phyloP scores from a whole-genome alignment of 352 stramenopile genomes.

The Phytophthora pisi region DNA sequence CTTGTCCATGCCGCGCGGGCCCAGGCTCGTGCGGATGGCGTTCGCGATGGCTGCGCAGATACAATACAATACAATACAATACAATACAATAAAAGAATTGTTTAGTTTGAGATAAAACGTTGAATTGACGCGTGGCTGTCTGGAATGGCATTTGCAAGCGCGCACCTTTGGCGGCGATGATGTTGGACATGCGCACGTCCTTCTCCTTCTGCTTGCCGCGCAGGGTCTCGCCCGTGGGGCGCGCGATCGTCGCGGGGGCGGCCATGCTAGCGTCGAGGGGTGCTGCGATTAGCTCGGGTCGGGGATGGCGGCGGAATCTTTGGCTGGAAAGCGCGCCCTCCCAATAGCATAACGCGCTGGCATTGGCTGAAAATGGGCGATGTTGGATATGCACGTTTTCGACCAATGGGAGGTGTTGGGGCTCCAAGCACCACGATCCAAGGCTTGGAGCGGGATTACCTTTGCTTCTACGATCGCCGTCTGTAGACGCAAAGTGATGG shows the following conservation, averaged over 20 bases:
- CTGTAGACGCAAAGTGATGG: background rate
- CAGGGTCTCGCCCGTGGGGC: conserved; percentile 76
- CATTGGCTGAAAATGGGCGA: background rate
- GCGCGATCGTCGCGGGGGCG: conserved; percentile 59
- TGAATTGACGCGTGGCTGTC: no score
- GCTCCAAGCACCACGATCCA: background rate
- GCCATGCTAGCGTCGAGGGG: conserved; percentile 20
- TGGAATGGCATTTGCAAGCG: background rate
- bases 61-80: no score
- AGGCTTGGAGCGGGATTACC: background rate
- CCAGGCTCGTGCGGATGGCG: conserved; percentile 97
- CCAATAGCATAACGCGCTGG: background rate
- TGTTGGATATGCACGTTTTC: background rate
- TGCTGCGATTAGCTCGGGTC: background rate
- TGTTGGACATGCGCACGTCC: conserved; percentile 98
- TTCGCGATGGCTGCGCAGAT: conserved; percentile 92
- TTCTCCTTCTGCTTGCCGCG: conserved; percentile 95
- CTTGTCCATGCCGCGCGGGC: conserved; percentile 99
- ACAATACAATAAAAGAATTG: no score
- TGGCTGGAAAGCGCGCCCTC: conserved; percentile 15
- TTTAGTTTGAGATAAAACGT: no score
- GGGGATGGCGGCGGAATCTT: conserved; percentile 26
- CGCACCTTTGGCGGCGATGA: conserved; percentile 97
- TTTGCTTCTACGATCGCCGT: background rate
- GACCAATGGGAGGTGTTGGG: background rate